Evolutionary conservation across 2,329 filamentous ascomycete species (phyloP), one percentile per base, ranked within the genome.

Genomic region (Colletotrichum lini): DNA sequence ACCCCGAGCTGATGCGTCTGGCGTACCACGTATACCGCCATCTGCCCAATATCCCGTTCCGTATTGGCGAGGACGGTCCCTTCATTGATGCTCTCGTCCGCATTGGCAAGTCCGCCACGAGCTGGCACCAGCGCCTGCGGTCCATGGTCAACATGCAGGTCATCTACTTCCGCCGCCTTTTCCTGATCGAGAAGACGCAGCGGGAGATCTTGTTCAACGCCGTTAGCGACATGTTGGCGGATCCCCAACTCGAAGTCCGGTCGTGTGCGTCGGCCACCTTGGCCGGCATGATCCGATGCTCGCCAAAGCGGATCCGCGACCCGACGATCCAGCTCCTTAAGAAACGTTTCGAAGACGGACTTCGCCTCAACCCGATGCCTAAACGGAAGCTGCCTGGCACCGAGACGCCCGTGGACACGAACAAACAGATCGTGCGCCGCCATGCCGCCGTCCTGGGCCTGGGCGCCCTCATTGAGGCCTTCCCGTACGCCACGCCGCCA

Each of bases 61-160:
- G 94, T 2, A 89, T 91, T 42, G 95, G 95, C 69, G 94, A 98
- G 80, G 94, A 97, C 76, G 90, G 90, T 4, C 89, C 90, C 0
- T 97, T 99, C 79, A 95, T 98, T 76, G 89, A 91, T 23, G 92
- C 93, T 0, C 89, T 99, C 53, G 95, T 98, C 76, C 91, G 92
- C 65, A 96, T 99, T 59, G 96, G 96, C 57, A 93, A 92, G 77
- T 92, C 90, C 9, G 94, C 95, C 1, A 84, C 90, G 3, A 96
- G 94, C 67, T 99, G 96, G 96, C 96, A 99, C 81, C 96, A 99
- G 83, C 93, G 96, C 57, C 88, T 99, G 49, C 91, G 97, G 35
- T 94, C 97, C 53, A 90, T 99, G 75, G 95, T 99, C 83, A 98
- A 98, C 83, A 98, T 99, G 87, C 97, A 99, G 78, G 96, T 98